Evolutionary conservation across 2,329 filamentous ascomycete genomes (phyloP).

Genomic region (Chaetomium strumarium): DNA sequence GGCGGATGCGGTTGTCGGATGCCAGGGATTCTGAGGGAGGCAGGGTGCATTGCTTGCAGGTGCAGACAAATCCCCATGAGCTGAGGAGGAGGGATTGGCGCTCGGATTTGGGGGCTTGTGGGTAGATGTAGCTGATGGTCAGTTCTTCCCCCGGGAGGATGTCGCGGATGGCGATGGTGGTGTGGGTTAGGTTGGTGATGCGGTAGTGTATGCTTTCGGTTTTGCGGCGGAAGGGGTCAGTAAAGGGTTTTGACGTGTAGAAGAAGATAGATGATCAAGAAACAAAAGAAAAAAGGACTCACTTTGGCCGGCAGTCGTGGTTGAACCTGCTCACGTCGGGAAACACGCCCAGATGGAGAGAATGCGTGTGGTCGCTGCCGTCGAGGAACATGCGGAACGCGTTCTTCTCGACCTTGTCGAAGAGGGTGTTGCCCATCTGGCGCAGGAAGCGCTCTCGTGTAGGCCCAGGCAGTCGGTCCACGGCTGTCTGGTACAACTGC

Average conservation of each 20-base stretch:
- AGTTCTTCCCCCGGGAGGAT: constrained; percentile 34
- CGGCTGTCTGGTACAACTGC: constrained; percentile 28
- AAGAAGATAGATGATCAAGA: too few species aligned
- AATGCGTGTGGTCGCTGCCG: constrained; percentile 22
- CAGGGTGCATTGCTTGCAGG: constrained; percentile 30
- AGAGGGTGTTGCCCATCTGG: constrained; percentile 30
- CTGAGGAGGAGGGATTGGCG: constrained; percentile 29
- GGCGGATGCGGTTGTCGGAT: constrained; percentile 31
- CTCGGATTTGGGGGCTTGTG: constrained; percentile 23
- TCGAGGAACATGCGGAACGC: constrained; percentile 32
- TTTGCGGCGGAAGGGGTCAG: background rate
- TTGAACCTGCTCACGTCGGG: constrained; percentile 34
- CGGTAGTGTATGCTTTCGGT: constrained; percentile 31
- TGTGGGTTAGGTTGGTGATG: constrained; percentile 32
- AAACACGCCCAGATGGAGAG: constrained; percentile 31
- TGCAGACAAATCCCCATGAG: constrained; percentile 34
- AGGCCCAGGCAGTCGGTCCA: constrained; percentile 25
- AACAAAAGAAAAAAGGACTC: constrained; percentile 21
- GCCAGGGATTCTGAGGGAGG: constrained; percentile 16
- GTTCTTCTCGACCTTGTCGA: constrained; percentile 32
- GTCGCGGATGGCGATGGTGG: constrained; percentile 32
- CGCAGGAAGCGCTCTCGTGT: constrained; percentile 25
- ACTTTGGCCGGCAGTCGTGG: constrained; percentile 39
- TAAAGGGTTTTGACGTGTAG: too few species aligned
- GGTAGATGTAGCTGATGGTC: constrained; percentile 34